Evolutionary conservation across 306 rosid species (phyloP), one percentile per base, ranked within the genome.

Genomic region (Cajanus cajan): DNA sequence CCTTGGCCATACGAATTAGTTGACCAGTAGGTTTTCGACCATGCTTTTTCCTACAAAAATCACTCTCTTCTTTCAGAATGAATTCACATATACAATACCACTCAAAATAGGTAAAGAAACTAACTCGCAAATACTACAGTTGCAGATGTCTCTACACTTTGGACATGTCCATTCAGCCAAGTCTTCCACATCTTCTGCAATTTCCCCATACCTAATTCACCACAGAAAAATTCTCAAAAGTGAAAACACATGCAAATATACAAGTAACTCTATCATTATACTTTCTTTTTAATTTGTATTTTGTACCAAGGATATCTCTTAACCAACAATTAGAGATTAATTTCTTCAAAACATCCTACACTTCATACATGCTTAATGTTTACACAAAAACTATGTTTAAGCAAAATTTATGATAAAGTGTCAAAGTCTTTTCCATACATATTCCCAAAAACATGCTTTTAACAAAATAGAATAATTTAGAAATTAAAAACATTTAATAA

Each of bases 101-200:
- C 36, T 40, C 43, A 59, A 73, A 75, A 33, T 52, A 78, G 44
- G 13, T 18, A 40, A 15, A 34, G 2, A 24, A 34, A 47, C 90
- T 82, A 80, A 87, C 99, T 68, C 82, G 93, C 99, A 95, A 15
- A 31, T 10, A 73, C 98, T 95, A 58, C 98, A 93, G 62, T 91
- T 93, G 86, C 99, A 95, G 14, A 79, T 54, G 71, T 86, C 90
- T 82, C 85, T 78, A 77, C 99, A 95, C 74, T 37, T 95, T 7
- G 99, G 98, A 72, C 99, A 95, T 2, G 4, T 37, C 99, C 98
- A 95, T 11, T 85, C 81, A 16, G 18, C 74, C 81, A 79, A 24
- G 25, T 12, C 54, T 4, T 62, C 79, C 18, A 86, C 91, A 54
- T 81, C 87, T 66, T 89, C 86, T 2, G 89, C 91, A 7, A 76